phyloP scores from a whole-genome alignment of 2,329 filamentous ascomycete species.

The Talaromyces sp. region DNA sequence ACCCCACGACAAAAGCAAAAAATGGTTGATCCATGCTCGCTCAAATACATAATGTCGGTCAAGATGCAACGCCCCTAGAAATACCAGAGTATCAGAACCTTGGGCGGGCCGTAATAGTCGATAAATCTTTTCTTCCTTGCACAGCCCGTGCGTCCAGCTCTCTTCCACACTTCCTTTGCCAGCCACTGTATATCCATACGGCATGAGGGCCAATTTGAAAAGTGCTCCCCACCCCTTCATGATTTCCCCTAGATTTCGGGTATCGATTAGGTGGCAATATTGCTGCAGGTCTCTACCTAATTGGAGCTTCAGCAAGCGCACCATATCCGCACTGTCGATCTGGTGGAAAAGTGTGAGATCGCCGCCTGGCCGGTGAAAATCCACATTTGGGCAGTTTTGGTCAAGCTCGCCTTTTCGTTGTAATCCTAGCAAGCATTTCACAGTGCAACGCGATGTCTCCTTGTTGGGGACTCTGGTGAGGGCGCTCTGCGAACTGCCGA shows the following conservation, averaged over 20 bases:
- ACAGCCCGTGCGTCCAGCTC: background rate
- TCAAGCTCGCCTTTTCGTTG: background rate
- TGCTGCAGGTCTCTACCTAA: slow-evolving; percentile 22
- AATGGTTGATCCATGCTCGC: background rate
- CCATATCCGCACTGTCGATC: slow-evolving; percentile 15
- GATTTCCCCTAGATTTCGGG: too few species aligned
- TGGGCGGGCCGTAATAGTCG: background rate
- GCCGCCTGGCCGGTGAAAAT: background rate
- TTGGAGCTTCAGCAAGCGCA: slow-evolving; percentile 21
- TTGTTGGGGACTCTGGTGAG: background rate
- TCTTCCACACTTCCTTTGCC: background rate
- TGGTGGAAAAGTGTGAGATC: slow-evolving; percentile 5
- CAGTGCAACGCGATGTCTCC: background rate
- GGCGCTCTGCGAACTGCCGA: slow-evolving; percentile 5
- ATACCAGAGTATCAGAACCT: background rate
- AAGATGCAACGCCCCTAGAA: background rate
- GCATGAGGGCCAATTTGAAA: background rate
- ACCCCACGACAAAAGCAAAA: background rate
- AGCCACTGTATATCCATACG: background rate
- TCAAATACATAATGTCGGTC: background rate
- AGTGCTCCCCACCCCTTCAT: slow-evolving; percentile 2
- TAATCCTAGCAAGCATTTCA: background rate
- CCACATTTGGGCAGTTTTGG: background rate
- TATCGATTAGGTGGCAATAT: slow-evolving; percentile 17
- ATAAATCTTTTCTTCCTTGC: background rate